Evolutionary conservation across 2,329 filamentous ascomycete species (phyloP).

Genomic region (Exophiala aquamarina): DNA sequence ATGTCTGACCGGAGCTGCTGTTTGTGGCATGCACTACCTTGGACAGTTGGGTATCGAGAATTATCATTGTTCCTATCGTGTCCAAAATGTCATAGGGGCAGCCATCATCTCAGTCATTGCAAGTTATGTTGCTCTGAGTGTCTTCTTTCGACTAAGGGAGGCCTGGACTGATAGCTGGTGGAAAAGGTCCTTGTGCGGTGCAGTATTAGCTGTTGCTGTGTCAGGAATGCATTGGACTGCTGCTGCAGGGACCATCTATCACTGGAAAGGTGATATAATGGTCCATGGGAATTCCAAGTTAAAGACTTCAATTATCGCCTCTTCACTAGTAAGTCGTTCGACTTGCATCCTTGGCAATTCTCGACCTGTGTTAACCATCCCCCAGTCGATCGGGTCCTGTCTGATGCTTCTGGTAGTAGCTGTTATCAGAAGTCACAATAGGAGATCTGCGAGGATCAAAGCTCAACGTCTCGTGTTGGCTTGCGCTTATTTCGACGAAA

Average conservation of each 20-base stretch:
- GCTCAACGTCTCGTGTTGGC: conserved; percentile 60
- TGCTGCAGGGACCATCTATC: conserved; percentile 68
- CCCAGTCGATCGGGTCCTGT: conserved; percentile 63
- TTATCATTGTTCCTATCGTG: conserved; percentile 65
- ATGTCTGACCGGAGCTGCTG: conserved; percentile 68
- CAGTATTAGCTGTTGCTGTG: conserved; percentile 70
- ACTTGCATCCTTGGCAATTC: conserved; percentile 1
- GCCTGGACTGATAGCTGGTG: conserved; percentile 78
- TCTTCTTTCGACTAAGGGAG: conserved; percentile 76
- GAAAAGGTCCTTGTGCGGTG: conserved; percentile 67
- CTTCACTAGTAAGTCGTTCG: conserved; percentile 59
- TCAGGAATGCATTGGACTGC: conserved; percentile 89
- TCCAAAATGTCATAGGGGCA: conserved; percentile 64
- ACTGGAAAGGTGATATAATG: conserved; percentile 49
- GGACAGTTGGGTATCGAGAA: conserved; percentile 82
- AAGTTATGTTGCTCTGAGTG: conserved; percentile 66
- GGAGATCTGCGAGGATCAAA: conserved; percentile 55
- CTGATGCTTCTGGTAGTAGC: conserved; percentile 58
- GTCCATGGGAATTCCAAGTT: conserved; percentile 42
- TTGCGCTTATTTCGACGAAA: conserved; percentile 45
- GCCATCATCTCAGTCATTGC: conserved; percentile 71
- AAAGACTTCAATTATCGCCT: conserved; percentile 71
- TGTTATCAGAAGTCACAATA: conserved; percentile 54
- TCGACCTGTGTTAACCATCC: conserved; percentile 16
- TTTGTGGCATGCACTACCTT: conserved; percentile 85